A percentile compares a stretch with the other conserved stretches of the same genome.
Conservation (phyloP, 78 protist genomes). For the Salpingoeca rosetta region DNA sequence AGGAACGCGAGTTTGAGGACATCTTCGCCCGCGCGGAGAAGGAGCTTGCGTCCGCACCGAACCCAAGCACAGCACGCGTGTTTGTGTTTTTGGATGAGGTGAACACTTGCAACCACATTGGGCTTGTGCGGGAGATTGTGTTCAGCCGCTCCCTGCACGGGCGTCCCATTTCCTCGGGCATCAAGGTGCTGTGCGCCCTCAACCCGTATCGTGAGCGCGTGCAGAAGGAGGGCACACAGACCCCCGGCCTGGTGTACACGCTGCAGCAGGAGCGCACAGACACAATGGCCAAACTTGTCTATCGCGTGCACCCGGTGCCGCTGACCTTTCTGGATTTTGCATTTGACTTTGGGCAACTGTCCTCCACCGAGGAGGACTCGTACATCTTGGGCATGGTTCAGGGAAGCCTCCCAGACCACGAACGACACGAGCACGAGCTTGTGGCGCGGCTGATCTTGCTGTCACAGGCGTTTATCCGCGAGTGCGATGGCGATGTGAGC, state of each 20-base stretch:
- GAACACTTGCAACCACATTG: conserved; percentile 44
- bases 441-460: not conserved
- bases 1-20: not conserved
- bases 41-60: not conserved
- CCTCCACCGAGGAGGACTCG: not conserved
- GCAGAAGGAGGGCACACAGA: not conserved
- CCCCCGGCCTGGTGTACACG: conserved; percentile 6
- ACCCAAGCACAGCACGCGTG: too few species aligned
- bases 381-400: not conserved
- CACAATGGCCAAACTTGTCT: conserved; percentile 26
- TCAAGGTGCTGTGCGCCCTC: conserved; percentile 48
- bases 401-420: not conserved
- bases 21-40: not conserved
- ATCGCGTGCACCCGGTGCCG: conserved; percentile 48
- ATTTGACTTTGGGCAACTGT: conserved; percentile 45
- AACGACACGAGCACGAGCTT: not conserved
- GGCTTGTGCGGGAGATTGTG: conserved; percentile 31
- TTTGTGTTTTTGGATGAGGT: conserved; percentile 55
- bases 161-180: not conserved
- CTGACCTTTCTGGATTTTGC: conserved; percentile 24
- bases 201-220: conserved; percentile 47
- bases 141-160: conserved; percentile 25
- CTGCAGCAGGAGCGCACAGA: not conserved
- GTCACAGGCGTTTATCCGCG: not conserved
- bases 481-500: not conserved